phyloP scores from a whole-genome alignment of 2,329 filamentous ascomycete species.

The Furcasterigmium sp. region DNA sequence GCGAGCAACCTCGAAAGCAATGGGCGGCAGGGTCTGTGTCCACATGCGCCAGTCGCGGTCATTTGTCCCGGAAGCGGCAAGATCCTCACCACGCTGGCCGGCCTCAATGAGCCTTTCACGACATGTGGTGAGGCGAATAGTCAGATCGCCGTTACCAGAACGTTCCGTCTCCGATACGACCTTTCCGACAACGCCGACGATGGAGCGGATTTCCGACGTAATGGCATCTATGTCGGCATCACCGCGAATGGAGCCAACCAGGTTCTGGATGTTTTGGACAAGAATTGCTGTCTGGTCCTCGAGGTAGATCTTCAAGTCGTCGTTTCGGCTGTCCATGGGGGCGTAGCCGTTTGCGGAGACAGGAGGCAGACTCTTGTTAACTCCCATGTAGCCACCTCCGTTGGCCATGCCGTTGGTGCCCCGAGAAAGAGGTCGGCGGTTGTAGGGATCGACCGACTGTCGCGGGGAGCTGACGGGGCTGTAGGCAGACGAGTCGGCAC shows the following conservation, averaged over 20 bases:
- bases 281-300: conserved; percentile 78
- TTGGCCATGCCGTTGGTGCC: conserved; percentile 28
- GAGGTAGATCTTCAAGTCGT: conserved; percentile 65
- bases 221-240: conserved; percentile 61
- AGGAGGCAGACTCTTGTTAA: conserved; percentile 27
- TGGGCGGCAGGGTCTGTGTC: conserved; percentile 68
- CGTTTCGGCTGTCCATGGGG: conserved; percentile 32
- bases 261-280: conserved; percentile 75
- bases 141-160: conserved; percentile 44
- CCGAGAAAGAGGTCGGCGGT: conserved; percentile 15
- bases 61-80: conserved; percentile 46
- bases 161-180: conserved; percentile 63
- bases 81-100: conserved; percentile 54
- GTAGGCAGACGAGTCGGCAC: conserved; percentile 68
- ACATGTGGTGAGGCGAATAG: conserved; percentile 56
- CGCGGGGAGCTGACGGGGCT: conserved; percentile 67
- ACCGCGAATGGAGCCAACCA: conserved; percentile 67
- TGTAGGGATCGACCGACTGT: conserved; percentile 44
- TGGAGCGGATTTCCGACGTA: conserved; percentile 63
- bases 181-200: conserved; percentile 64
- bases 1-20: conserved; percentile 81
- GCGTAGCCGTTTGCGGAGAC: conserved; percentile 29
- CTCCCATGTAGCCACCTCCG: conserved; percentile 27
- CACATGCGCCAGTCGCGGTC: conserved; percentile 56
- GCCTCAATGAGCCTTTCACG: conserved; percentile 61